Evolutionary conservation across 768 basidiomycete genomes (phyloP), one percentile per base, ranked within the genome.

Genomic region (Scleroderma bovista): DNA sequence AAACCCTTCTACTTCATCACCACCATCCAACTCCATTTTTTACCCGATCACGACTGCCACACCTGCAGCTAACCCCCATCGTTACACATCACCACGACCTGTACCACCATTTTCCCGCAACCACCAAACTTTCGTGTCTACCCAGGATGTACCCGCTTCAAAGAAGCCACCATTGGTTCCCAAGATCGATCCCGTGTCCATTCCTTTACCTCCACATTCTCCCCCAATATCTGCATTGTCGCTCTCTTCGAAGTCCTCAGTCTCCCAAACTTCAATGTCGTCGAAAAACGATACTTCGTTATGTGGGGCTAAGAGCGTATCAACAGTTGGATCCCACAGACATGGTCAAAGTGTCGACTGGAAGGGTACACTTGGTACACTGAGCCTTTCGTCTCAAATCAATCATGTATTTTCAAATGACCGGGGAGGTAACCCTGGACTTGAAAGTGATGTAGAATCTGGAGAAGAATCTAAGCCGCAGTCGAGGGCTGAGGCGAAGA

Each of bases 221-320:
- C 88, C 88, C 13, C 83, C 87, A 1, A 70, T 74, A 24, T 90
- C 88, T 19, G 72, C 82, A 0, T 55, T 89, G 15, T 91, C 88
- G 1, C 77, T 83, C 57, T 89, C 88, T n/a, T 88, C 88, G 3
- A 79, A 70, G n/a, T 88, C 86, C 2, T 86, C 84, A 2, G 68
- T 74, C 12, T 84, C 84, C 1, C 71, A 67, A 12, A 78, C 81
- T 0, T 79, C 83, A 1, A 53, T 68, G 12, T 76, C 75, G 1
- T 62, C 60, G 16, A 60, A 66, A 33, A 61, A 58, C 13, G 72
- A 71, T 26, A 66, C 67, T 32, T 76, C 75, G 3, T 61, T 60
- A 19, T 63, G 58, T 19, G 69, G 75, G 52, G 61, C 62, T 33
- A 67, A 73, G 48, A 69, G 67, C 16, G 67, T 55, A 7, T 62